Base-by-base conservation (phyloP, 2,329 filamentous ascomycete genomes). In the Penicillium brevicompactum region DNA sequence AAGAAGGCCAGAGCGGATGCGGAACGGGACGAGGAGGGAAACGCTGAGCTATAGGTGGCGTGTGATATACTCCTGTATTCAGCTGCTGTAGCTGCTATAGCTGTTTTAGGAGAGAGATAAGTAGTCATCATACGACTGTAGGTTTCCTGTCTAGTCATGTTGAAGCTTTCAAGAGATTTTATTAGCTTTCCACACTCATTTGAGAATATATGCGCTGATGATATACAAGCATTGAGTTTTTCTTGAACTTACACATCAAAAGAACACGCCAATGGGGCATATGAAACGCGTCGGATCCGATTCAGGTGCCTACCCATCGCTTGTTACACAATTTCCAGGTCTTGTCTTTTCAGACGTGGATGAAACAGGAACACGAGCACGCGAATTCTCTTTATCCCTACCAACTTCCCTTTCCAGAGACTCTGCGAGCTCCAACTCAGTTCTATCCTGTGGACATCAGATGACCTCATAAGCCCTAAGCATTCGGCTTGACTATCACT, bases 1-100 rank as follows among this genome's bases (percentile, higher is more conserved):
- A 76, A 75, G 65, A 73, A 67, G 51, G 69, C 70, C 51, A 69
- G 66, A 55, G 52, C 41, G 2, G 55, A 57, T 11, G 62, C 67
- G 22, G 50, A 57, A 40, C 55, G 60, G 21, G 59, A 66, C 22
- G 61, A 66, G 27, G 56, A 65, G 47, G 43, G 44, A 1, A 45
- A 34, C 27, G 46, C 41, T 41, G n/a, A 24, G 18, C 30, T 16
- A 16, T 52, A 30, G 44, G 47, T 49, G 31, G 27, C 13, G 6
- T 14, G 10, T 24, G 14, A 9, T 24, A 18, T 34, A 34, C 31
- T 49, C 10, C 43, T 13, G 10, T 38, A 8, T 31, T 22, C n/a
- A 16, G 14, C 6, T 32, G 10, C 4, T 32, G 22, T 18, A 18
- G 14, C 24, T 27, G 24, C 24, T 8, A 8, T 27, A 27, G 31